Evolutionary conservation across 139 green algal genomes (phyloP).

Genomic region (Asterochloris sp.): DNA sequence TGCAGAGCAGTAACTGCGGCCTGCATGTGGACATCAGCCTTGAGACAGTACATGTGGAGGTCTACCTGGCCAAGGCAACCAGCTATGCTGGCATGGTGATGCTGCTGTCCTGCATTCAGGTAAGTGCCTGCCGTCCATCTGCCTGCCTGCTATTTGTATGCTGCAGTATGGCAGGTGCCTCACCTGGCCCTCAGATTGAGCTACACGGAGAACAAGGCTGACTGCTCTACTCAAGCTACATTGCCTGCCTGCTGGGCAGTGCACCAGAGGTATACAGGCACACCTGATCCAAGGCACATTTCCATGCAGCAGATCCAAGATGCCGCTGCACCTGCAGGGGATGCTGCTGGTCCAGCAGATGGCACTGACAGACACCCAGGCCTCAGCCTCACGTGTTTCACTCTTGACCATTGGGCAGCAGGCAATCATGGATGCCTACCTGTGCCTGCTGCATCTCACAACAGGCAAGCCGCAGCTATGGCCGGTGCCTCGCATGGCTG

Average conservation of each 20-base stretch:
- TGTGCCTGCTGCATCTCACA: conserved; percentile 87
- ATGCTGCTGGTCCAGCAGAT: conserved; percentile 76
- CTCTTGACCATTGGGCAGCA: conserved; percentile 71
- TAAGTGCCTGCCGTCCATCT: not conserved
- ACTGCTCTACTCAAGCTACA: not conserved
- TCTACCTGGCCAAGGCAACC: conserved; percentile 67
- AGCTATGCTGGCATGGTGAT: conserved; percentile 76
- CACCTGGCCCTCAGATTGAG: not conserved
- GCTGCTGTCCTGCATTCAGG: conserved; percentile 45
- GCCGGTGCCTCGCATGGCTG: too few species aligned
- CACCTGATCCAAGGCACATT: not conserved
- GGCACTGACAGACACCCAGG: conserved; percentile 48
- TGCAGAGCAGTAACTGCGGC: conserved; percentile 51
- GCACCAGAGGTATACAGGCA: not conserved
- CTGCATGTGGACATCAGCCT: conserved; percentile 48
- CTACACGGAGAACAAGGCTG: not conserved
- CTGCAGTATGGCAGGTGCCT: not conserved
- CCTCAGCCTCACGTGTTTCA: conserved; percentile 55
- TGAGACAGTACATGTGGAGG: conserved; percentile 53
- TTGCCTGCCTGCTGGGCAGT: not conserved
- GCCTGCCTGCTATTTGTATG: not conserved
- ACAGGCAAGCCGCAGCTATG: conserved; percentile 12
- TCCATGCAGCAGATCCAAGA: not conserved
- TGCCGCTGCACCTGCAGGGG: conserved; percentile 42
- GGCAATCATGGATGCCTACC: conserved; percentile 83